Base-by-base conservation (phyloP, 352 stramenopile genomes). In the Phytopythium kandeliae region DNA sequence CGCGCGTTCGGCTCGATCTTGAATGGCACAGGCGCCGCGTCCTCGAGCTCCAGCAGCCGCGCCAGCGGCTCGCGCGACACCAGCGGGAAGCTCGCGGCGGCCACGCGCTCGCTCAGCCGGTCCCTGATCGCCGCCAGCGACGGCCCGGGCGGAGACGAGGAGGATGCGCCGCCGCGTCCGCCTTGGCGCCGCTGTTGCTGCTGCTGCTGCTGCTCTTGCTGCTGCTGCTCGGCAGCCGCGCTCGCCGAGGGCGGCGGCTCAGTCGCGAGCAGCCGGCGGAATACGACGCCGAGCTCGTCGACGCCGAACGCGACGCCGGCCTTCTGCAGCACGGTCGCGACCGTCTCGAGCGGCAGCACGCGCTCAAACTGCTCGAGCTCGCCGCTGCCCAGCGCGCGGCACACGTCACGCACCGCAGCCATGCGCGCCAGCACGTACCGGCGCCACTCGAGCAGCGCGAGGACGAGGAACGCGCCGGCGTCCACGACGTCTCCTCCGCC, bases 381-480 rank as follows among this genome's bases (percentile, higher is more conserved):
- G 25, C 80, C 73, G 24, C 47, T 25, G 26, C 88, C 69, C 28
- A 80, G 68, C 16, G 57, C 60, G 51, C 66, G 83, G 45, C 76
- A 89, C 13, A 74, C 63, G 16, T 86, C 66, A 6, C 73, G 71
- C 3, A 93, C 53, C 30, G 89, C 78, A 52, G 86, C 79, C 45
- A 93, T 73, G 12, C 76, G 71, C n/a, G 75, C 54, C 19, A 85
- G 60, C 15, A 91, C 62, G 50, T 90, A 90, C 3, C 63, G 67
- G 33, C 83, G 71, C 79, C 82, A 93, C 52, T 93, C 82, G 16
- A 69, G 37, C 11, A 91, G 37, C 9, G 70, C 66, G 1, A 89
- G 34, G 3, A 91, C 60, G 0, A 93, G 65, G 28, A 93, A 89
- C 11, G 55, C 38, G 3, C 68, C 67, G 2, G 71, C 75, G 9